Evolutionary conservation across 1,139 yeast genomes (phyloP).

Genomic region (Pneumocystis oryctolagi): DNA sequence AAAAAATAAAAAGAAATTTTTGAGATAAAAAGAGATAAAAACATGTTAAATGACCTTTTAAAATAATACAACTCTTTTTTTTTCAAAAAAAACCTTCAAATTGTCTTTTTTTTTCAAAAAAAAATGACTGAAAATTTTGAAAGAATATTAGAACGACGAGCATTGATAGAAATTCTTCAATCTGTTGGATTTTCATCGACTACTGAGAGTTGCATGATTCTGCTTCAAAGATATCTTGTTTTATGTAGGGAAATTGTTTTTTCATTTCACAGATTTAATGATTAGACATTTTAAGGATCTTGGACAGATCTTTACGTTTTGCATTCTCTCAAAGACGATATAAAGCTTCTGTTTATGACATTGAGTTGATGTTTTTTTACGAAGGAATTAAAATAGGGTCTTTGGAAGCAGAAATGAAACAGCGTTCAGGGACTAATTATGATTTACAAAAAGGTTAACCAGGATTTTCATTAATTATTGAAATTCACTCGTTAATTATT

Average conservation of each 20-base stretch:
- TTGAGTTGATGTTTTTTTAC: neutral
- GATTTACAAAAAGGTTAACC: neutral
- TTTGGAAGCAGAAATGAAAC: neutral
- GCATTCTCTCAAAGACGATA: neutral
- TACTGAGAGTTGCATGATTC: neutral
- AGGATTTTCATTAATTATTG: too few relatives aligned
- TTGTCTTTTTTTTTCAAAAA: too few relatives aligned
- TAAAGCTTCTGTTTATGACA: neutral
- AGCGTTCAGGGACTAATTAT: neutral
- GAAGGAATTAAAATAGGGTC: neutral
- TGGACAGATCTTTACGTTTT: neutral
- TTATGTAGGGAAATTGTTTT: neutral
- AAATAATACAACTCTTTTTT: too few relatives aligned
- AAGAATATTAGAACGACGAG: neutral
- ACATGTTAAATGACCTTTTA: too few relatives aligned
- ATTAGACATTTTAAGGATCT: neutral
- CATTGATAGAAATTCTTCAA: neutral
- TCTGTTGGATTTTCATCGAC: neutral
- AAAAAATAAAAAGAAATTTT: too few relatives aligned
- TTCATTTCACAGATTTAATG: neutral
- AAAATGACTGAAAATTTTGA: neutral
- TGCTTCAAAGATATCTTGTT: neutral
- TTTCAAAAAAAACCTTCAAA: too few relatives aligned
- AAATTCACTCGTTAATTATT: too few relatives aligned
- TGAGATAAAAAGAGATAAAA: too few relatives aligned